Evolutionary conservation across 129 eudicot genomes (phyloP), one percentile per base, ranked within the genome.

Genomic region (Escallonia herrerae): DNA sequence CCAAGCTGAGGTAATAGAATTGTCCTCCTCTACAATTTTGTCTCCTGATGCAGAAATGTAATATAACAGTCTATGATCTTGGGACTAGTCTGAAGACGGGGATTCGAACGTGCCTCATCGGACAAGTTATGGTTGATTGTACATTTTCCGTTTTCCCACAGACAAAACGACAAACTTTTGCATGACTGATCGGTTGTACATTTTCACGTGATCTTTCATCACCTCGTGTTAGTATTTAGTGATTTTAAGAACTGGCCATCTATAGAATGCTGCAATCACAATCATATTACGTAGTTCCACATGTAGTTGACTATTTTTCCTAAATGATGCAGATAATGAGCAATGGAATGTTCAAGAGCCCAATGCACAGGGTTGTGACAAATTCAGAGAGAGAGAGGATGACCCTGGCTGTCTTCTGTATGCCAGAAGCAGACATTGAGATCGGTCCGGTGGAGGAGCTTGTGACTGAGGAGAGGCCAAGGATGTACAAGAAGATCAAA

Each of bases 341-440:
- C 60, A 83, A 83, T 47, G 85, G 89, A n/a, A 48, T 73, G 47
- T 67, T 76, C 37, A 76, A 76, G 68, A 83, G 89, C 50, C 85
- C 85, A 2, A 55, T 79, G 58, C 89, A 83, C 54, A 83, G 82
- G 74, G 89, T 71, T 22, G 80, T 80, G 55, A 72, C 76, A 43
- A 79, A 76, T 63, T 62, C 82, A 4, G 78, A 80, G 62, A 69
- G 49, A 47, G 80, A 68, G 65, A 83, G 89, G 58, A 58, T 60
- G 22, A 71, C 80, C 3, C 9, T 80, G 72, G 82, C 80, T 11
- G 56, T 80, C 72, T 75, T 76, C 60, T 76, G 72, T 43, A 7
- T 57, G 8, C 80, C 89, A 1, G 80, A 83, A 57, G 5, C 62
- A 3, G 62, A 63, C 3, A 66, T 56, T 41, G 84, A 76, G 66